Evolutionary conservation across 2,329 filamentous ascomycete species (phyloP).

Genomic region (Phaeosphaeria sp.): DNA sequence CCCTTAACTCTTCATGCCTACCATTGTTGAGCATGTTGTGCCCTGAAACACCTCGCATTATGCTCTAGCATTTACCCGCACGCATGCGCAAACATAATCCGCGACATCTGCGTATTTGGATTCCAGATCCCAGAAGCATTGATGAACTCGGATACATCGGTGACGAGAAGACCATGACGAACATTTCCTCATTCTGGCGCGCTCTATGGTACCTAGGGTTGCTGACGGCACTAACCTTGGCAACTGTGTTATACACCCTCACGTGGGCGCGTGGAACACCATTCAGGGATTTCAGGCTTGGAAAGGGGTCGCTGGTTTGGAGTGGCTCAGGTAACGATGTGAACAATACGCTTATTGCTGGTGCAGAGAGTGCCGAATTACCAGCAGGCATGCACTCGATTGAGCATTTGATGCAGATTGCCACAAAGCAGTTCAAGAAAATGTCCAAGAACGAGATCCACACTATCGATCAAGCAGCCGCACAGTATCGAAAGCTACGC

Average conservation of each 20-base stretch:
- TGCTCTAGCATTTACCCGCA: slow-evolving; percentile 10
- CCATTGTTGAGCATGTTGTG: background rate
- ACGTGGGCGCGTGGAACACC: background rate
- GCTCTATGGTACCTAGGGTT: slow-evolving; percentile 18
- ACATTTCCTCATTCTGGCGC: slow-evolving; percentile 15
- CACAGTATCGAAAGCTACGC: slow-evolving; percentile 51
- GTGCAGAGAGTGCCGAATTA: background rate
- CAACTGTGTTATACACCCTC: slow-evolving; percentile 1
- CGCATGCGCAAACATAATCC: slow-evolving; percentile 11
- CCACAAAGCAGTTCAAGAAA: slow-evolving; percentile 37
- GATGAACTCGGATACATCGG: background rate
- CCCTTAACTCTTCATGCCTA: background rate
- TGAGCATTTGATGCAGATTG: slow-evolving; percentile 42
- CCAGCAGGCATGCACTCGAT: slow-evolving; percentile 44
- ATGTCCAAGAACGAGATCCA: slow-evolving; percentile 45
- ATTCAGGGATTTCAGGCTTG: background rate
- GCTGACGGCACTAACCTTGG: slow-evolving; percentile 12
- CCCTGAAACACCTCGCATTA: slow-evolving; percentile 3
- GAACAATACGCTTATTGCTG: background rate
- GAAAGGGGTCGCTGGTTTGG: background rate
- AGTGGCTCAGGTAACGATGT: background rate
- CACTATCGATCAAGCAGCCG: slow-evolving; percentile 49
- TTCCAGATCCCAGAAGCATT: slow-evolving; percentile 1
- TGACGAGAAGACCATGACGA: background rate
- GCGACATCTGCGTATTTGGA: slow-evolving; percentile 4